Base-by-base conservation (phyloP, 139 green algal species). In the Chlorella vulgaris region DNA sequence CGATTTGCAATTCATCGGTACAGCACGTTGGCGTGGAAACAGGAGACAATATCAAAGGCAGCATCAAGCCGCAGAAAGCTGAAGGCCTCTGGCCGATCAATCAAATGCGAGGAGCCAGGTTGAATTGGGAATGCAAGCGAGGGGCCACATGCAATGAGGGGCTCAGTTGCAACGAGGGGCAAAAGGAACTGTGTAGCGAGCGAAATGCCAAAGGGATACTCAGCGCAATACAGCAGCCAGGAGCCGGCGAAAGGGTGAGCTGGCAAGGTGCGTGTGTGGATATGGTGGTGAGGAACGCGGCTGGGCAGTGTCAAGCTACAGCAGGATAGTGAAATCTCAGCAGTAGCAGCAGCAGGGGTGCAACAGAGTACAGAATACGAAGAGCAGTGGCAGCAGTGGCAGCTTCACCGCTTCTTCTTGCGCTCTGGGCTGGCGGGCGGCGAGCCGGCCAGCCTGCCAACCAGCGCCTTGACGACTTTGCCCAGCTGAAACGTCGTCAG, bases 401-500 rank as follows among this genome's bases (percentile, higher is more conserved):
- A 58, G 15, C 13, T 58, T 58, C 47, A 58, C 10, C 15, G 47
- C 47, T 58, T 15, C 47, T 58, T 58, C 47, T 58, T 58, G 47
- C 47, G 13, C 47, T 58, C 47, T 58, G 15, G 13, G 47, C 13
- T 58, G 10, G 13, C 15, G 10, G 47, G 10, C 47, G 47, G 13
- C 15, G 47, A 10, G 10, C 13, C 47, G 10, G 47, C 47, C 47
- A 58, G 13, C 47, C 10, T 58, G 47, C 47, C 7, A 19, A 75
- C 35, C 2, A n/a, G 18, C 10, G 24, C 7, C 74, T 80, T 80
- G 8, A 87, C 70, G 18, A 35, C 74, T 38, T 78, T 82, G 79
- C 94, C 66, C 19, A 93, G 61, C 53, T 83, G 31, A 61, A 94
- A 84, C 0, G 61, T 29, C 13, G 4, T 43, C 40, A 81, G 51